phyloP scores from a whole-genome alignment of 495 filamentous ascomycete species.

The Penicillium macrosclerotiorum region DNA sequence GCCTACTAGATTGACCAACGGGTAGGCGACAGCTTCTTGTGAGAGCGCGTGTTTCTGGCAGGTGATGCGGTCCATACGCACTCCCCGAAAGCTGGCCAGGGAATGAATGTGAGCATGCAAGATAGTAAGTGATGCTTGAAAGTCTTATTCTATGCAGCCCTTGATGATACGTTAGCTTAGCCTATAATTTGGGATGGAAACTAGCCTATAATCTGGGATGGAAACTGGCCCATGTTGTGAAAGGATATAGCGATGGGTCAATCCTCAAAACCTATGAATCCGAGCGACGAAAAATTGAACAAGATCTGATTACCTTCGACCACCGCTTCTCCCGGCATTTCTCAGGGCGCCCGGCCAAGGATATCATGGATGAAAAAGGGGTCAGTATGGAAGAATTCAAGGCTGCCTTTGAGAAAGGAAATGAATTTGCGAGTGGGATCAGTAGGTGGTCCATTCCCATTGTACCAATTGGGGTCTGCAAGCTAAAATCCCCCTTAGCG shows the following conservation, averaged over 20 bases:
- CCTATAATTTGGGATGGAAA: background rate
- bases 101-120: slow-evolving; percentile 71
- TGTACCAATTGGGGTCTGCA: background rate
- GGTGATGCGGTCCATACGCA: slow-evolving; percentile 59
- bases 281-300: slow-evolving; percentile 61
- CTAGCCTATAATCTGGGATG: slow-evolving; percentile 70
- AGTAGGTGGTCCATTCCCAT: slow-evolving; percentile 10
- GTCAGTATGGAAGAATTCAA: slow-evolving; percentile 50
- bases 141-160: background rate
- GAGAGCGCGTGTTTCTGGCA: slow-evolving; percentile 64
- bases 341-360: slow-evolving; percentile 32
- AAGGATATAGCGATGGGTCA: slow-evolving; percentile 43
- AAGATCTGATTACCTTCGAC: slow-evolving; percentile 68
- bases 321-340: slow-evolving; percentile 52
- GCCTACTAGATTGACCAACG: slow-evolving; percentile 64
- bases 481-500: slow-evolving; percentile 8
- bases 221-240: slow-evolving; percentile 65
- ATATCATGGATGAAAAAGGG: slow-evolving; percentile 39
- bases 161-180: background rate
- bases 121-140: slow-evolving; percentile 32
- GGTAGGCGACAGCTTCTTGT: slow-evolving; percentile 57
- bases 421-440: slow-evolving; percentile 41
- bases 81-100: slow-evolving; percentile 71
- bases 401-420: slow-evolving; percentile 34
- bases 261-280: slow-evolving; percentile 60